Percentiles rank a stretch among this genome's conserved stretches.
Conservation (phyloP, 2,329 filamentous ascomycete genomes). For the Blastomyces emzantsi region DNA sequence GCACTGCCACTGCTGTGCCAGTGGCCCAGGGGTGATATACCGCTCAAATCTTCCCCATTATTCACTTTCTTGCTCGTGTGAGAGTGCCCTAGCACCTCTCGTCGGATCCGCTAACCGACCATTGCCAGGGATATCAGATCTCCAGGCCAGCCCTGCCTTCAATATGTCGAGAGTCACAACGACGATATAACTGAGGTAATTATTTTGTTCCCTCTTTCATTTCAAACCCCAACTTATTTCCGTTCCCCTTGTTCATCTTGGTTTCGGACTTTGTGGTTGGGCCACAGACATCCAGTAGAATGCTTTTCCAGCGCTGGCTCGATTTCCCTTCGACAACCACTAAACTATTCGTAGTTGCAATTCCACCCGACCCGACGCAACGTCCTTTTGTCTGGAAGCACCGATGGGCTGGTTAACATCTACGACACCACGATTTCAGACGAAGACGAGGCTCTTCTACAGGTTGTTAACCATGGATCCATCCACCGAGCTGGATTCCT, state of each 20-base stretch:
- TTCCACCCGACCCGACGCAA: constrained; percentile 45
- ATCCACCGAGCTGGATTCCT: constrained; percentile 55
- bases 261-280: background rate
- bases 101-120: constrained; percentile 22
- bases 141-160: constrained; percentile 26
- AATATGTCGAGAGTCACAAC: constrained; percentile 42
- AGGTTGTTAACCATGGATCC: constrained; percentile 55
- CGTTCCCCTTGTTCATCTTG: background rate
- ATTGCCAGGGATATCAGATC: constrained; percentile 37
- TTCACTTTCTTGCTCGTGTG: background rate
- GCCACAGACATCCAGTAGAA: background rate
- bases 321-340: background rate
- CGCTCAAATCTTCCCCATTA: background rate
- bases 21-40: background rate
- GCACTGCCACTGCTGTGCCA: background rate
- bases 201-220: constrained; percentile 9
- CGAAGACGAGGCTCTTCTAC: constrained; percentile 54
- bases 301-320: background rate
- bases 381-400: constrained; percentile 51
- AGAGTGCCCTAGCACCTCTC: background rate
- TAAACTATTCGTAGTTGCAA: constrained; percentile 32
- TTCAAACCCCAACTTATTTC: background rate
- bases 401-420: constrained; percentile 54
- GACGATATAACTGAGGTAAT: constrained; percentile 52
- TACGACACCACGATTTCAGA: constrained; percentile 50